Conservation (phyloP, 2,329 filamentous ascomycete genomes). For the Alternaria tenuissima region DNA sequence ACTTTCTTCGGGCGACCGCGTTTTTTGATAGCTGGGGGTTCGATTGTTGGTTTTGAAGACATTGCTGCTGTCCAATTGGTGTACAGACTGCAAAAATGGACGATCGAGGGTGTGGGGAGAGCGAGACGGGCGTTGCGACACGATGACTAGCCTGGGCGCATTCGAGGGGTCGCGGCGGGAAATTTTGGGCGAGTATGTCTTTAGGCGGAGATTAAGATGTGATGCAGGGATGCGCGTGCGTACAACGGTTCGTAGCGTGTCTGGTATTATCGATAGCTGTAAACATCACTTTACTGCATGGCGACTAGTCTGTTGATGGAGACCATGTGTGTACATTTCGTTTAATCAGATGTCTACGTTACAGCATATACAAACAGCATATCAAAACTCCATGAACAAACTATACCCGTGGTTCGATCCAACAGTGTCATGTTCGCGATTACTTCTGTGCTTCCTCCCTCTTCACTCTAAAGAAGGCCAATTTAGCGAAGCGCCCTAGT, state of each 20-base stretch:
- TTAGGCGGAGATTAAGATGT: conserved; percentile 17
- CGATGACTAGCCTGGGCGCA: conserved; percentile 24
- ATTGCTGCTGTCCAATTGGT: conserved; percentile 18
- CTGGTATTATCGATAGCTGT: conserved; percentile 8
- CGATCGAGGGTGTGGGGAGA: background rate
- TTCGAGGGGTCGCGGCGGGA: conserved; percentile 24
- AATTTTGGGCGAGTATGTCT: conserved; percentile 23
- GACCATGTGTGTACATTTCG: background rate
- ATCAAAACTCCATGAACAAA: background rate
- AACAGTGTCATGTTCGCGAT: background rate
- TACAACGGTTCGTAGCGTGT: conserved; percentile 3
- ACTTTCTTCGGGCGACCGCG: conserved; percentile 47
- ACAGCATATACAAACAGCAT: conserved; percentile 1
- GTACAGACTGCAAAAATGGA: background rate
- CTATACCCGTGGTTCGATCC: background rate
- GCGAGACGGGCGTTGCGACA: conserved; percentile 12
- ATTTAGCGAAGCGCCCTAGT: conserved; percentile 85
- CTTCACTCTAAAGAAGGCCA: conserved; percentile 82
- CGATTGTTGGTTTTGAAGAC: conserved; percentile 22
- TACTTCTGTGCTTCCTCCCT: conserved; percentile 59
- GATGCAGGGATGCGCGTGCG: conserved; percentile 22
- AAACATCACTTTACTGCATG: background rate
- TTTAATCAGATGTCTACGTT: conserved; percentile 4
- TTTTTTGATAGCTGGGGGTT: conserved; percentile 35
- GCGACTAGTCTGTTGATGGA: background rate